phyloP scores from a whole-genome alignment of 495 filamentous ascomycete genomes.

The Penicillium angulare region DNA sequence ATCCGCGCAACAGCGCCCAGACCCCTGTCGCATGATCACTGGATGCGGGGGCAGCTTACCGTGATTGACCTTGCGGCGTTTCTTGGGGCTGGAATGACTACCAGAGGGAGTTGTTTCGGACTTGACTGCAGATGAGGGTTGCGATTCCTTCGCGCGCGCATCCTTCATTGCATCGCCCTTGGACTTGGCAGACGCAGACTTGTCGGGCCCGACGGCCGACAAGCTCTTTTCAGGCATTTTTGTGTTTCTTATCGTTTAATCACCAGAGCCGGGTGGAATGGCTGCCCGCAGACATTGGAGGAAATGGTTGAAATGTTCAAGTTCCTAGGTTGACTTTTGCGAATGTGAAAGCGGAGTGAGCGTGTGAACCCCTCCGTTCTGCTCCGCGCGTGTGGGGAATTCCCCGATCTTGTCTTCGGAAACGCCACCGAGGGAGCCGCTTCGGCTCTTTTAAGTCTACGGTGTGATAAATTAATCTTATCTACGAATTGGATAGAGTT shows the following conservation, averaged over 20 bases:
- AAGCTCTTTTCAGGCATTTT: conserved; percentile 40
- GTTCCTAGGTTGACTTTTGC: conserved; percentile 15
- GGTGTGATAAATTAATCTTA: not conserved
- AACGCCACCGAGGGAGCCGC: conserved; percentile 5
- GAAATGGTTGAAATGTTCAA: conserved; percentile 13
- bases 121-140: conserved; percentile 35
- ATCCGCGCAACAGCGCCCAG: conserved; percentile 27
- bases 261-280: conserved; percentile 28
- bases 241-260: not conserved
- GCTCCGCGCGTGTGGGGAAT: conserved; percentile 35
- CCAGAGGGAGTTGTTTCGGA: conserved; percentile 35
- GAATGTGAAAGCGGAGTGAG: conserved; percentile 30
- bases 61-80: conserved; percentile 99
- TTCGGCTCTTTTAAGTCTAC: conserved; percentile 1
- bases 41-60: conserved; percentile 58
- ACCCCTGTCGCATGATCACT: conserved; percentile 29
- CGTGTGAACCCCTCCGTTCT: conserved; percentile 33
- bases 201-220: conserved; percentile 29
- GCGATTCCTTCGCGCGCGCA: conserved; percentile 31
- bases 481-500: not conserved
- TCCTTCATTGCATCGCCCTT: conserved; percentile 27
- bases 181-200: conserved; percentile 19
- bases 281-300: conserved; percentile 33
- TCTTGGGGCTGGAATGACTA: conserved; percentile 70
- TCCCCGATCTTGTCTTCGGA: conserved; percentile 15